Evolutionary conservation across 306 rosid species (phyloP).

Genomic region (Medicago truncatula): MtrunA17r5.0-ANR NC_053046.1:324001-324500

Average conservation of each 20-base stretch:
- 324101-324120: constrained; percentile 27
- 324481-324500: constrained; percentile 92
- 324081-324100: constrained; percentile 12
- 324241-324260: constrained; percentile 84
- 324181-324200: constrained; percentile 70
- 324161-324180: constrained; percentile 82
- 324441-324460: constrained; percentile 84
- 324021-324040: constrained; percentile 8
- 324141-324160: constrained; percentile 55
- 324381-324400: not conserved
- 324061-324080: not conserved
- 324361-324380: constrained; percentile 19
- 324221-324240: constrained; percentile 76
- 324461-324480: constrained; percentile 81
- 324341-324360: constrained; percentile 25
- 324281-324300: constrained; percentile 54
- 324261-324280: constrained; percentile 99
- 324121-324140: constrained; percentile 31
- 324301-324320: constrained; percentile 27
- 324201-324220: constrained; percentile 88
- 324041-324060: constrained; percentile 11
- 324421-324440: constrained; percentile 94
- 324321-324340: constrained; percentile 39
- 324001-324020: constrained; percentile 23
- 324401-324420: constrained; percentile 28